Evolutionary conservation across 352 stramenopile species (phyloP).

Genomic region (Thalassiosira mediterranea): DNA sequence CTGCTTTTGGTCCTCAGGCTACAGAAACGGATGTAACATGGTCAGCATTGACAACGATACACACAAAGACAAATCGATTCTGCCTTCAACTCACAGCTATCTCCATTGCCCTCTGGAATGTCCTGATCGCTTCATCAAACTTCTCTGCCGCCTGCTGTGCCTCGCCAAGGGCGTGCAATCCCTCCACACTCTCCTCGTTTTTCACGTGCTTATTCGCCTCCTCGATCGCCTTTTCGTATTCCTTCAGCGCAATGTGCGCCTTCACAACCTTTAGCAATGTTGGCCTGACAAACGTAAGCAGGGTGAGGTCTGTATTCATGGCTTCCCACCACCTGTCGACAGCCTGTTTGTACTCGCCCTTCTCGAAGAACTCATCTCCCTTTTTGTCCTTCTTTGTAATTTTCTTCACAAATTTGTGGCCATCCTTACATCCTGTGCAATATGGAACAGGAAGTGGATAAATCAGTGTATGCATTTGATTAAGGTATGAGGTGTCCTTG

Average conservation of each 20-base stretch:
- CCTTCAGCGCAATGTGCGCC: constrained; percentile 60
- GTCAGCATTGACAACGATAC: background rate
- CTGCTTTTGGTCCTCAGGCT: constrained; percentile 57
- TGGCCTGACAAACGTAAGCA: constrained; percentile 56
- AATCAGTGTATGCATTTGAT: background rate
- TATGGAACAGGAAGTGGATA: background rate
- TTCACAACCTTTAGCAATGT: constrained; percentile 72
- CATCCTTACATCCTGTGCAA: constrained; percentile 72
- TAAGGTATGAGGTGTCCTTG: too few relatives aligned
- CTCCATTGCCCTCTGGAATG: constrained; percentile 65
- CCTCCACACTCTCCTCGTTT: constrained; percentile 68
- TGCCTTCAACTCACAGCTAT: constrained; percentile 38
- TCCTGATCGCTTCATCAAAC: constrained; percentile 74
- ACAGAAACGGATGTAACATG: background rate
- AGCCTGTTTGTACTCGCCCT: constrained; percentile 53
- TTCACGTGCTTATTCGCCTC: constrained; percentile 58
- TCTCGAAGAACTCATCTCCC: constrained; percentile 65
- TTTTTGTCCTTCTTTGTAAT: constrained; percentile 79
- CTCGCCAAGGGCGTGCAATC: constrained; percentile 68
- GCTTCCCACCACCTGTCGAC: constrained; percentile 59
- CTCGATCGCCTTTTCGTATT: constrained; percentile 70
- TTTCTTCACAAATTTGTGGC: constrained; percentile 80
- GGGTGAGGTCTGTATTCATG: constrained; percentile 64
- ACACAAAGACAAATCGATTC: background rate
- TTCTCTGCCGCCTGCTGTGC: constrained; percentile 63